Base-by-base conservation (phyloP, 495 filamentous ascomycete species). In the Trichoderma reesei region DNA sequence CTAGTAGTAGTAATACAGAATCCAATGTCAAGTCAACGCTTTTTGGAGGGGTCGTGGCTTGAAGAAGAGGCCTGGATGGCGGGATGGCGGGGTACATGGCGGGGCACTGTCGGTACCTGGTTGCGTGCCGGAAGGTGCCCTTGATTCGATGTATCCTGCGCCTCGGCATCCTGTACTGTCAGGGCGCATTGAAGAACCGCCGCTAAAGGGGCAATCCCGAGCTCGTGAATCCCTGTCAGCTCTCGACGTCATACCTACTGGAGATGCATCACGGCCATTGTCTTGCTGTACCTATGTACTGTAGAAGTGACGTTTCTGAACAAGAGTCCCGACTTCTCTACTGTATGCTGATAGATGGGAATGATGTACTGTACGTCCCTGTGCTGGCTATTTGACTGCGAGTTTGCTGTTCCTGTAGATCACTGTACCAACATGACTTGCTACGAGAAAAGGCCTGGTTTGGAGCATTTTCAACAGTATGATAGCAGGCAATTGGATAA, bases 31-130 rank as follows among this genome's bases (percentile, higher is more conserved):
- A 18, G 9, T 18, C 44, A 3, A 18, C 16, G 26, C 26, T 18
- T 48, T 48, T 48, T 48, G 44, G 44, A 48, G 44, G 44, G 44
- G 44, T 18, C 8, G 16, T 18, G n/a, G 44, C 44, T n/a, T 48
- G 8, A 18, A 18, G 20, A 48, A 48, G 20, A 18, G n/a, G 4
- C 16, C 44, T 39, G 6, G 6, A 39, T 39, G 18, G 44, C 44
- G 44, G 44, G 44, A 48, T 48, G 44, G 44, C 44, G 44, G 44
- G 44, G 44, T 18, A 48, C 44, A 48, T 48, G 44, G 44, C 44
- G 44, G 44, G 44, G 44, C 8, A 18, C 5, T 26, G 9, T 20
- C 1, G 44, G 44, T 48, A 48, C 44, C 44, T 48, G 44, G 20
- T n/a, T 4, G 44, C 14, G 44, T 18, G 44, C 44, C 9, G 18